These are phyloP conservation scores for Lachancea cidri DNA, from an alignment of 805 yeast genomes.

Conservation along the genomic window DNA sequence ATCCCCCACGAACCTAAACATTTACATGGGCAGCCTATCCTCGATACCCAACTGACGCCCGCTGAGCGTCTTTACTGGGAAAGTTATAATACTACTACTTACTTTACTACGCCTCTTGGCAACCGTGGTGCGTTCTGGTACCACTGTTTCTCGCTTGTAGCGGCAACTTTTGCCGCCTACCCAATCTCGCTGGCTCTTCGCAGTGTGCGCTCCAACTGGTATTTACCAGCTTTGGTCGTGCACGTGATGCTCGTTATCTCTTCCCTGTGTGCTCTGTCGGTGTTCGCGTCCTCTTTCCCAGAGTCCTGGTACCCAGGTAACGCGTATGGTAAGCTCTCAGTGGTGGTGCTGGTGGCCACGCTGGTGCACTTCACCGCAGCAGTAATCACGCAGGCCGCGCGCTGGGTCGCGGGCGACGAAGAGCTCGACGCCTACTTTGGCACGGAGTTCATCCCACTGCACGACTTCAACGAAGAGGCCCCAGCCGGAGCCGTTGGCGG, in stretches of 20 bases:
- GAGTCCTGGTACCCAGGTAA: slow-evolving; percentile 66
- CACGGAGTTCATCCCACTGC: slow-evolving; percentile 26
- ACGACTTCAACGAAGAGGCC: slow-evolving; percentile 15
- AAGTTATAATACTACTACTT: slow-evolving; percentile 70
- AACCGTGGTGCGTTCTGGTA: slow-evolving; percentile 46
- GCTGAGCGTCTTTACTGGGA: slow-evolving; percentile 78
- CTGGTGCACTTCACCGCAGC: slow-evolving; percentile 53
- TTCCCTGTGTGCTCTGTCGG: slow-evolving; percentile 50
- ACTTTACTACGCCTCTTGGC: slow-evolving; percentile 47
- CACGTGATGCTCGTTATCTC: slow-evolving; percentile 44
- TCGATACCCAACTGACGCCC: slow-evolving; percentile 58
- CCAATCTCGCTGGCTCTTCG: slow-evolving; percentile 67
- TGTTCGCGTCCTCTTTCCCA: slow-evolving; percentile 57
- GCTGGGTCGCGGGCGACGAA: slow-evolving; percentile 17
- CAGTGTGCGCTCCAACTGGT: slow-evolving; percentile 53
- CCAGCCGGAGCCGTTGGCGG: slow-evolving; percentile 3
- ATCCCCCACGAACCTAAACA: slow-evolving; percentile 44
- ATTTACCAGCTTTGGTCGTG: slow-evolving; percentile 46
- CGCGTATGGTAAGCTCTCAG: slow-evolving; percentile 63
- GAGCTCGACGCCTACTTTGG: slow-evolving; percentile 25
- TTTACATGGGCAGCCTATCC: slow-evolving; percentile 70
- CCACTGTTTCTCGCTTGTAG: slow-evolving; percentile 45
- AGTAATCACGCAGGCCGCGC: slow-evolving; percentile 38
- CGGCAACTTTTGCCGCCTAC: slow-evolving; percentile 49
- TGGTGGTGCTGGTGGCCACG: slow-evolving; percentile 50